Evolutionary conservation across 2,329 filamentous ascomycete species (phyloP).

Genomic region (Verticillium longisporum): DNA sequence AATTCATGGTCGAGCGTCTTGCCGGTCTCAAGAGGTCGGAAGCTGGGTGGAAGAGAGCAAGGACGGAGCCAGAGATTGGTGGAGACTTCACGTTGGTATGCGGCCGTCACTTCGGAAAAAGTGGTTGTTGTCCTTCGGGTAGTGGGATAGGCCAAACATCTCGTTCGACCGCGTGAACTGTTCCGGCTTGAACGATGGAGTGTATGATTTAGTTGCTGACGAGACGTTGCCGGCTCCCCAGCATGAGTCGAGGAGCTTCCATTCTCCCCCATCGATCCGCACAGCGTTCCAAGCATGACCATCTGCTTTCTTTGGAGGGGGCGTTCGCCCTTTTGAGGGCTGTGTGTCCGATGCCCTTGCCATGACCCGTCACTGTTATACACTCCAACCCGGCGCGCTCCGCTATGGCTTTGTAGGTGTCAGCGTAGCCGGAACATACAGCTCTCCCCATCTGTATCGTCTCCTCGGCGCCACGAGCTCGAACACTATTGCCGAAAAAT

Average conservation of each 20-base stretch:
- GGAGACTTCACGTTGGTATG: slow-evolving; percentile 45
- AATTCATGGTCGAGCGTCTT: slow-evolving; percentile 25
- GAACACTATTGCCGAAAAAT: slow-evolving; percentile 69
- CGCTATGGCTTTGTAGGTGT: slow-evolving; percentile 73
- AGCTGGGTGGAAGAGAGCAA: slow-evolving; percentile 15
- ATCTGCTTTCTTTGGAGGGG: slow-evolving; percentile 56
- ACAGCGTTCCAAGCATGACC: slow-evolving; percentile 94
- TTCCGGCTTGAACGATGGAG: slow-evolving; percentile 58
- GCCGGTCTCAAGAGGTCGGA: slow-evolving; percentile 15
- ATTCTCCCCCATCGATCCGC: slow-evolving; percentile 74
- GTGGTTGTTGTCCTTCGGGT: slow-evolving; percentile 58
- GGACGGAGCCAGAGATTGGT: slow-evolving; percentile 2
- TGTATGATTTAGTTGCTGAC: slow-evolving; percentile 48
- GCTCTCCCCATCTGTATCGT: slow-evolving; percentile 73
- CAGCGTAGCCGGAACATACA: slow-evolving; percentile 89
- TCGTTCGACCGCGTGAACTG: slow-evolving; percentile 62
- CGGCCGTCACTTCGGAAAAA: slow-evolving; percentile 73
- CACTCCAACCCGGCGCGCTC: slow-evolving; percentile 73
- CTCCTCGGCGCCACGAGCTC: slow-evolving; percentile 60
- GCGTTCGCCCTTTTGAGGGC: slow-evolving; percentile 54
- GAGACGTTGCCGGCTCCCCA: slow-evolving; percentile 80
- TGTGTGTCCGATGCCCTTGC: slow-evolving; percentile 75
- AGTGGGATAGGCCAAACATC: slow-evolving; percentile 75
- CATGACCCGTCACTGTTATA: slow-evolving; percentile 68
- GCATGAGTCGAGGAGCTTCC: slow-evolving; percentile 88